Percentiles rank a stretch among this genome's conserved stretches.
Evolutionary conservation across 2,329 filamentous ascomycete genomes (phyloP).

Genomic region (Colletotrichum sp.): DNA sequence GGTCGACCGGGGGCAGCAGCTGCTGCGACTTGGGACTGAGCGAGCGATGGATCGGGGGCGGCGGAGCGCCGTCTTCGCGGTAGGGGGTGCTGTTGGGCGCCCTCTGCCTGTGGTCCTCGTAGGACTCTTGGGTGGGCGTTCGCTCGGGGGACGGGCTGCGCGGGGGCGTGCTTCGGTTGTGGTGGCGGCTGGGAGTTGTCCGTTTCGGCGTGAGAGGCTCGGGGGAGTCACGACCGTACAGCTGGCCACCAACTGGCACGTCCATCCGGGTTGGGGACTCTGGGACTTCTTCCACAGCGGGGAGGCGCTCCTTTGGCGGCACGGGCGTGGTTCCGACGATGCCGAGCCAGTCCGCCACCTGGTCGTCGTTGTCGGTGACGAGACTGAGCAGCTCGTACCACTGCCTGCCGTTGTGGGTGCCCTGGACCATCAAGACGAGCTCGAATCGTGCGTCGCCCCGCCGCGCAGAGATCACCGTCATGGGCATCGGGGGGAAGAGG

Average conservation of each 20-base stretch:
- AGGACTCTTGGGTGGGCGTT: constrained; percentile 41
- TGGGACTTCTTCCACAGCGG: constrained; percentile 31
- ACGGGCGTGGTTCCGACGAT: constrained; percentile 67
- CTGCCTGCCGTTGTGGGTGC: constrained; percentile 64
- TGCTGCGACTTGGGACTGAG: constrained; percentile 42
- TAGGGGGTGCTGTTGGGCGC: constrained; percentile 38
- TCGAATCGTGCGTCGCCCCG: constrained; percentile 73
- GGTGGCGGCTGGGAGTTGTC: constrained; percentile 39
- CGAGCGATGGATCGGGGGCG: constrained; percentile 59
- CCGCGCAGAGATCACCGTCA: constrained; percentile 77
- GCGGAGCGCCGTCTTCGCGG: constrained; percentile 61
- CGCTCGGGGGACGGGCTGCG: constrained; percentile 35
- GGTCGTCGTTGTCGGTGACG: constrained; percentile 75
- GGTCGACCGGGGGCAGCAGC: constrained; percentile 52
- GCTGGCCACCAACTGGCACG: constrained; percentile 19
- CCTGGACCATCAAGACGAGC: constrained; percentile 87
- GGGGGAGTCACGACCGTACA: constrained; percentile 20
- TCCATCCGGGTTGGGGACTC: constrained; percentile 11
- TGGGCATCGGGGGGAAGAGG: constrained; percentile 86
- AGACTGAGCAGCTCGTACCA: constrained; percentile 90
- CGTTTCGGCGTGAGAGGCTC: constrained; percentile 32
- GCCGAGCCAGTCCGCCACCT: constrained; percentile 84
- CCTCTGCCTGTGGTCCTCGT: constrained; percentile 39
- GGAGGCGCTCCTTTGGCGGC: constrained; percentile 46
- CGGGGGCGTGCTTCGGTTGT: constrained; percentile 30